Evolutionary conservation across 208 protist species (phyloP), one percentile per base, ranked within the genome.

Genomic region (Strigomonas culicis): DNA sequence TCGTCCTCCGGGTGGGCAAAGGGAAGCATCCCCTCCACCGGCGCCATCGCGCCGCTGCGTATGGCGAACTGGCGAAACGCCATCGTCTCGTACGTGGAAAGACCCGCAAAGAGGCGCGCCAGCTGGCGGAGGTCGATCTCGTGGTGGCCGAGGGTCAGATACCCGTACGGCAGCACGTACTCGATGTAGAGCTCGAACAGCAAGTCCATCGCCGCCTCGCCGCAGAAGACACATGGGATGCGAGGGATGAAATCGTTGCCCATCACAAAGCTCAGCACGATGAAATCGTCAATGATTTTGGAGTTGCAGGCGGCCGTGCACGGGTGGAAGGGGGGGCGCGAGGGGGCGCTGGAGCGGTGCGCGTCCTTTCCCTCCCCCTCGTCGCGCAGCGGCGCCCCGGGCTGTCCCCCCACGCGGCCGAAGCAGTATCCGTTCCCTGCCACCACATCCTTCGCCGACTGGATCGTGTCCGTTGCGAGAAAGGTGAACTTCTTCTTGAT

Each of bases 241-340:
- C 83, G 73, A 2, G 85, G 89, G 57, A 95, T 56, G 51, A 95
- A 95, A 64, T 95, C 89, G 67, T 95, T 95, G 27, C 89, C 89
- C 62, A 95, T 66, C 30, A 93, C 51, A 57, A 88, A 80, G 10
- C 74, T 76, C 41, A 95, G 47, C 36, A 88, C 79, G 62, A 95
- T 88, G 63, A 95, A 79, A 66, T 95, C 89, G 44, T 95, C 86
- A 25, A 95, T 79, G 22, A 95, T 74, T 62, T 92, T 92, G 39
- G 79, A 78, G 59, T 93, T 95, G 65, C 75, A 74, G 21, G 63
- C 57, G 22, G 78, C 66, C n/a, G 72, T 76, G 68, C 82, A 92
- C 1, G 88, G 85, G 59, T 79, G 72, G 57, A 90, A 92, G 46
- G 50, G 4, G 17, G 30, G 27, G 15, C 52, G 1, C 2, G 10